Base-by-base conservation (phyloP, 495 filamentous ascomycete genomes). In the Aspergillus sclerotioniger region DNA sequence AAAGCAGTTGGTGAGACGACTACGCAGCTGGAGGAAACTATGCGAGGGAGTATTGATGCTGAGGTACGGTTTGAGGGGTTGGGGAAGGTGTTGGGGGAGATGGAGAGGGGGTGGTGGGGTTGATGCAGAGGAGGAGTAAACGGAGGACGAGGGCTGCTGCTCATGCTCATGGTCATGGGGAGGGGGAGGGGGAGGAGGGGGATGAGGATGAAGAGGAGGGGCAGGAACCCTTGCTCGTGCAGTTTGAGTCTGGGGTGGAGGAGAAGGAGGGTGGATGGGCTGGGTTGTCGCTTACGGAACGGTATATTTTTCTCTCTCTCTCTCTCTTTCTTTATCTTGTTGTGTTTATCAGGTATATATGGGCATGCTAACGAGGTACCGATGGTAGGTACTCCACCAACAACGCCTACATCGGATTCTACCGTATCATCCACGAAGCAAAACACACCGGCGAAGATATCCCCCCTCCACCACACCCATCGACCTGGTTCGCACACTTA, bases 321-420 rank as follows among this genome's bases (percentile, higher is more conserved):
- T 35, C n/a, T 28, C 21, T 41, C 16, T 41, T 19, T 15, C 5
- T 50, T 13, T 33, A 28, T 8, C 15, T 16, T 3, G 9, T 25
- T 31, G 19, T 41, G 25, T 43, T 31, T 35, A 7, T 19, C 3
- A n/a, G 25, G 29, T 21, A 49, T 25, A 25, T 3, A 25, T 25
- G 1, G 8, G 10, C 0, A 16, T 20, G 25, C 51, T 53, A 48
- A 50, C 25, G 12, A 2, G 25, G 51, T 53, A 48, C 47, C 25
- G 12, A 2, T 25, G 51, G 10, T 62, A 79, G 76, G 56, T 96
- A 96, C 72, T 83, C 84, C n/a, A 62, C 78, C 8, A 80, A 94
- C 71, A 92, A 93, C 71, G 77, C 85, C 58, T 96, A 96, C 76
- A 77, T 87, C 54, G 77, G 80, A 28, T 96, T 96, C 81, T 88